Evolutionary conservation across 176 grass and related monocot genomes (phyloP).

Genomic region (Guadua angustifolia): DNA sequence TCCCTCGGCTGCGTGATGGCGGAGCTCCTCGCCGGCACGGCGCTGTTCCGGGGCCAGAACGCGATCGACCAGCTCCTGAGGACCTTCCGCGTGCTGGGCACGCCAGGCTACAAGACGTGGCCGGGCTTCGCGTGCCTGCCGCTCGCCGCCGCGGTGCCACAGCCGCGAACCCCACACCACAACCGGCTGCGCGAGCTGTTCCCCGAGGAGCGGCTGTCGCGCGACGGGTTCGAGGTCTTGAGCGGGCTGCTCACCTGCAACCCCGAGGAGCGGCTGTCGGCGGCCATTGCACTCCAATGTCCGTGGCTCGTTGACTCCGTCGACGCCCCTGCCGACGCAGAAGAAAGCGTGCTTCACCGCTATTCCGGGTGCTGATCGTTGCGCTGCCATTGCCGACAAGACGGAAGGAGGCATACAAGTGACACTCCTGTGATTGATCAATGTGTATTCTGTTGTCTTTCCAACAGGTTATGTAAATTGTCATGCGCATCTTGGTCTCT

Average conservation of each 20-base stretch:
- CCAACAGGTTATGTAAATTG: not conserved
- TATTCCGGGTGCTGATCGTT: not conserved
- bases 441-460: not conserved
- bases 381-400: not conserved
- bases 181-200: not conserved
- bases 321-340: not conserved
- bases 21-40: too few relatives aligned
- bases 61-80: not conserved
- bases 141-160: not conserved
- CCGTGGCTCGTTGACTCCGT: not conserved
- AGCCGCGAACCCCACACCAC: not conserved
- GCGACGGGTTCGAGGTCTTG: slow-evolving; percentile 3
- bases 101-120: not conserved
- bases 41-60: too few relatives aligned
- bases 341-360: not conserved
- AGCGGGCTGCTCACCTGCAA: not conserved
- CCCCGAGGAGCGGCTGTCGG: not conserved
- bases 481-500: not conserved
- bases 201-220: not conserved
- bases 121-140: not conserved
- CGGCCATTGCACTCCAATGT: not conserved
- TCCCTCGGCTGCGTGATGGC: too few relatives aligned
- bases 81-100: not conserved
- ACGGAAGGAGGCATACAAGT: not conserved
- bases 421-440: not conserved